Evolutionary conservation across 805 yeast genomes (phyloP).

Genomic region (Pichia deserticola): DNA sequence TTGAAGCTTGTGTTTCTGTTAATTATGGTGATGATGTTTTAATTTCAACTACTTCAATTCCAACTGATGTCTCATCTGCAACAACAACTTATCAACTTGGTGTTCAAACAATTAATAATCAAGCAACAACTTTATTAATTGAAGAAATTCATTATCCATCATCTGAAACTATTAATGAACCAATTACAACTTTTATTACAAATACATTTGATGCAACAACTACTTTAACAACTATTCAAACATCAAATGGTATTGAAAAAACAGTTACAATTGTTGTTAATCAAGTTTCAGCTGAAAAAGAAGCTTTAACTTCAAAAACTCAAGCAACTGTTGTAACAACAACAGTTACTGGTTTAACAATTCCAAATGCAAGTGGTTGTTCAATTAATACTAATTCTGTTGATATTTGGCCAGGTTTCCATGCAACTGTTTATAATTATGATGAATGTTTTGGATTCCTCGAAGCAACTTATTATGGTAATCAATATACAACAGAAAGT

Average conservation of each 20-base stretch:
- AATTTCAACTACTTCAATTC: background rate
- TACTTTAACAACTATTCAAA: background rate
- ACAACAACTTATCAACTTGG: background rate
- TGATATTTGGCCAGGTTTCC: conserved; percentile 2
- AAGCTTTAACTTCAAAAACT: background rate
- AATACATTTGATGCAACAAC: conserved; percentile 5
- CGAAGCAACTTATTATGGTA: conserved; percentile 4
- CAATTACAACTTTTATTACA: background rate
- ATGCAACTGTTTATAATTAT: conserved; percentile 2
- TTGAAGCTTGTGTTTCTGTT: conserved; percentile 1
- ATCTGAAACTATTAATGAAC: background rate
- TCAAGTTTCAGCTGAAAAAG: background rate
- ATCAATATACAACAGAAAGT: conserved; percentile 2
- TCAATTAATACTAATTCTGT: background rate
- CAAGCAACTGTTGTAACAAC: background rate
- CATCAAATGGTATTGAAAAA: background rate
- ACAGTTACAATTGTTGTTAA: conserved; percentile 2
- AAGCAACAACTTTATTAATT: background rate
- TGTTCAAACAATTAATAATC: too few species aligned
- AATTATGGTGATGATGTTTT: background rate
- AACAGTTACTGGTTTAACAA: conserved; percentile 1
- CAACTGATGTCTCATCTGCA: background rate
- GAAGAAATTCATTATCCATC: background rate
- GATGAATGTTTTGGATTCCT: conserved; percentile 4
- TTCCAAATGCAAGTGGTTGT: conserved; percentile 5